These are phyloP conservation scores for Melanopsichium pennsylvanicum DNA, from an alignment of 1,284 basidiomycete genomes.

Conservation along the genomic window DNA sequence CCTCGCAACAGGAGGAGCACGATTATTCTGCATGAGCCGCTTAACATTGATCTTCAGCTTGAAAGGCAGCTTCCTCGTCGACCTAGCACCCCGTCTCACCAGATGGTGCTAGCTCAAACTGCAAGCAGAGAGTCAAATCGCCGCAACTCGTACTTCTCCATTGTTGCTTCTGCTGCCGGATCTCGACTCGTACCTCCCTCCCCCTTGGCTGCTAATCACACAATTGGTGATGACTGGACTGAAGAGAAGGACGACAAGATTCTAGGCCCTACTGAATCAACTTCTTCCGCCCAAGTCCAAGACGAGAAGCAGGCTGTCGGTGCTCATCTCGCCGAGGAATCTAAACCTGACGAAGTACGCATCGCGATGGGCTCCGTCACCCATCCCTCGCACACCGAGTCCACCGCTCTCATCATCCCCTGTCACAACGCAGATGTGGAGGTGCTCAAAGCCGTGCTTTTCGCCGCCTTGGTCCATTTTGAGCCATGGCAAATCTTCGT, in stretches of 20 bases:
- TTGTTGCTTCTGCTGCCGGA: constrained; percentile 20
- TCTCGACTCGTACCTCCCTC: constrained; percentile 6
- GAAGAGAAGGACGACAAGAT: constrained; percentile 10
- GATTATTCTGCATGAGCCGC: constrained; percentile 31
- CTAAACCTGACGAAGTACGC: constrained; percentile 3
- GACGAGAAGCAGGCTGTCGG: constrained; percentile 18
- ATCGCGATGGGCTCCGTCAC: constrained; percentile 20
- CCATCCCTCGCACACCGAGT: constrained; percentile 32
- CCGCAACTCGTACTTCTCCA: constrained; percentile 18
- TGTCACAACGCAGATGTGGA: constrained; percentile 40
- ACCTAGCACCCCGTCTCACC: constrained; percentile 14
- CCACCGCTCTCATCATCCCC: constrained; percentile 32
- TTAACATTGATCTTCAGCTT: constrained; percentile 5
- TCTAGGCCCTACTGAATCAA: background rate
- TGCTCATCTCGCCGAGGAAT: background rate
- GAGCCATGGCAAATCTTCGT: constrained; percentile 43
- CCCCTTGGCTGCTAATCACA: background rate
- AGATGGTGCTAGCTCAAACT: constrained; percentile 15
- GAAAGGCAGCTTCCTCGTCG: constrained; percentile 6
- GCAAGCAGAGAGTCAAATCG: constrained; percentile 25
- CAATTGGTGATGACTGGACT: background rate
- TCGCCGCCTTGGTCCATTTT: constrained; percentile 33
- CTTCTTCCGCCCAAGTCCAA: background rate
- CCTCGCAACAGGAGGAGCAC: constrained; percentile 29
- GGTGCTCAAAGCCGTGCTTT: constrained; percentile 30